Percentiles rank a stretch among this genome's conserved stretches.
Conservation (phyloP, 345 rosid genomes). For the Salix exigua region DNA sequence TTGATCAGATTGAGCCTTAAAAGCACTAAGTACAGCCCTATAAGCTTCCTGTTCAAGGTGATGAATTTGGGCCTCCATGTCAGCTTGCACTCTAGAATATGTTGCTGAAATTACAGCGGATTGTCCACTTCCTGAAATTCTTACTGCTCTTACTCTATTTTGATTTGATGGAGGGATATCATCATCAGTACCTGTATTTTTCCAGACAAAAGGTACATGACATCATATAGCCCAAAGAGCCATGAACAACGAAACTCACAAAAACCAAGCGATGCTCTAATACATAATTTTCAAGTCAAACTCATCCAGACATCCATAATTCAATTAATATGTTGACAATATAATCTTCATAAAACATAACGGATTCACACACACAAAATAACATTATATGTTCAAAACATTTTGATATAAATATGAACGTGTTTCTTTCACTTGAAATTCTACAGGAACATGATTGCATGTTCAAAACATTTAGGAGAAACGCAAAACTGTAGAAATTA, state of each 20-base stretch:
- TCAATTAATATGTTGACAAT: background rate
- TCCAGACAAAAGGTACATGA: background rate
- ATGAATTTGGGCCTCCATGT: constrained; percentile 91
- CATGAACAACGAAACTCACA: background rate
- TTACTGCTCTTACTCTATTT: constrained; percentile 32
- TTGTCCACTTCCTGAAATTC: constrained; percentile 37
- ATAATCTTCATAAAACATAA: background rate
- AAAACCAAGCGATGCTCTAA: no score
- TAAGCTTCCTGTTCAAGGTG: constrained; percentile 96
- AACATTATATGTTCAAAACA: background rate
- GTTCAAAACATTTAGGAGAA: background rate
- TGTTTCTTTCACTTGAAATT: background rate
- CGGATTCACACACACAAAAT: background rate
- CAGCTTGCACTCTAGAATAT: constrained; percentile 33
- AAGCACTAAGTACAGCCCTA: constrained; percentile 84
- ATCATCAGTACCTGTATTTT: constrained; percentile 42
- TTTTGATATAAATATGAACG: background rate
- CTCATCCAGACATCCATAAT: background rate
- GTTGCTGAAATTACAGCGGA: constrained; percentile 36
- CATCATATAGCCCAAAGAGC: background rate
- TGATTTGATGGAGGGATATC: constrained; percentile 42
- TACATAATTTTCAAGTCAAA: background rate
- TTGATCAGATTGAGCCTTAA: constrained; percentile 98
- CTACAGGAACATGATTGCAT: background rate
- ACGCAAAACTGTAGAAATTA: background rate